phyloP scores from a whole-genome alignment of 768 basidiomycete genomes.

The Fibroporia radiculosa region DNA sequence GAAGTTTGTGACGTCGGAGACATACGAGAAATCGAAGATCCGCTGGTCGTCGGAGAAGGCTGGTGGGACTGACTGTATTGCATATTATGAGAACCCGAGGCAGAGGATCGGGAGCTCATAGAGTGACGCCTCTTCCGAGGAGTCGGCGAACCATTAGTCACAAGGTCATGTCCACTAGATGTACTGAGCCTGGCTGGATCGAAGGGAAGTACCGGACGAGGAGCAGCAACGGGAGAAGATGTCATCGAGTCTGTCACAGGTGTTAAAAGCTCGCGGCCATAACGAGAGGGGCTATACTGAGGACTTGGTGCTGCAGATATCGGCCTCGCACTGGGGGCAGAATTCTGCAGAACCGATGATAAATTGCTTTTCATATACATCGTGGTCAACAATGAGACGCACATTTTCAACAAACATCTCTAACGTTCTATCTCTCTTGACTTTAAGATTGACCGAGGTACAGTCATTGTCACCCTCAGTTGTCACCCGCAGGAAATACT shows the following conservation, averaged over 20 bases:
- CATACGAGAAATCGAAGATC: not conserved
- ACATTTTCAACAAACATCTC: conserved; percentile 55
- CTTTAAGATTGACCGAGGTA: conserved; percentile 47
- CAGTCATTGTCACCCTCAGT: conserved; percentile 44
- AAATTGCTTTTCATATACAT: too few species aligned
- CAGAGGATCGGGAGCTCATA: not conserved
- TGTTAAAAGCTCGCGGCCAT: conserved; percentile 8
- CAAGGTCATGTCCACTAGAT: too few species aligned
- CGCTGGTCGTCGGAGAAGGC: not conserved
- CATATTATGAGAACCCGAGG: not conserved
- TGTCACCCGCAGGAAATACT: conserved; percentile 58
- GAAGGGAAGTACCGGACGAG: not conserved
- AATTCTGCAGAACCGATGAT: too few species aligned
- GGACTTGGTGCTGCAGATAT: not conserved
- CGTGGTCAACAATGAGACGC: conserved; percentile 14
- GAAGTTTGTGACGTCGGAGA: not conserved
- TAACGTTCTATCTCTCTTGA: conserved; percentile 47
- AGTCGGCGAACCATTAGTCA: not conserved
- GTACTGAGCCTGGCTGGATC: too few species aligned
- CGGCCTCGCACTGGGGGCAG: conserved; percentile 3
- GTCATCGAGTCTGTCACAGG: conserved; percentile 12
- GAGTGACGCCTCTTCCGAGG: conserved; percentile 1
- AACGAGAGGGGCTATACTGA: not conserved
- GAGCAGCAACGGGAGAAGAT: conserved; percentile 6
- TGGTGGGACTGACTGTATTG: not conserved